Percentiles rank a stretch among this genome's conserved stretches.
These are phyloP conservation scores for Aspergillus unguis DNA, from an alignment of 2,329 filamentous ascomycete genomes.

Conservation along the genomic window DNA sequence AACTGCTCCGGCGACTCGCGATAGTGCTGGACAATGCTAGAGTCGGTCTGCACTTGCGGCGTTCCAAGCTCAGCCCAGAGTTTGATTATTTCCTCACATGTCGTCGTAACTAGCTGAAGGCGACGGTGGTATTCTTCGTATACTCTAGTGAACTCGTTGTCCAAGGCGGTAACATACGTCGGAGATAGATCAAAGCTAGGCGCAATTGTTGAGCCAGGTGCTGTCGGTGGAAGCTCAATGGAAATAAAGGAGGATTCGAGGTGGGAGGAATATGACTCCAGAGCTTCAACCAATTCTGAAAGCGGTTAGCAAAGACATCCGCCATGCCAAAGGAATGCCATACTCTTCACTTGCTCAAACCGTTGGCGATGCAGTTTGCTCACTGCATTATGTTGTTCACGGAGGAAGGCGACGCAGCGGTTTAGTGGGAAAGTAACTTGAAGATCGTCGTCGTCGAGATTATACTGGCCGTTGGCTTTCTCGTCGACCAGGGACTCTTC, in stretches of 20 bases:
- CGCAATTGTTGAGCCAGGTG: constrained; percentile 70
- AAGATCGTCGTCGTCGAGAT: constrained; percentile 64
- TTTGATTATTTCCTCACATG: constrained; percentile 82
- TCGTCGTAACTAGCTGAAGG: constrained; percentile 67
- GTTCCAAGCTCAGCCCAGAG: constrained; percentile 95
- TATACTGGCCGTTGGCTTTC: constrained; percentile 61
- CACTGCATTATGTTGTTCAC: constrained; percentile 80
- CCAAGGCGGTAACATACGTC: constrained; percentile 79
- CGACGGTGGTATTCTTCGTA: constrained; percentile 95
- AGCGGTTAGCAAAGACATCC: constrained; percentile 21
- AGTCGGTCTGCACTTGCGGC: constrained; percentile 88
- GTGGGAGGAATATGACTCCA: constrained; percentile 94
- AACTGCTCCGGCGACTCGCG: constrained; percentile 90
- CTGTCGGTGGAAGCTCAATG: constrained; percentile 79
- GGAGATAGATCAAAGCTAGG: constrained; percentile 90
- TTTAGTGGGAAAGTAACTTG: constrained; percentile 79
- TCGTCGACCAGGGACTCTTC: constrained; percentile 80
- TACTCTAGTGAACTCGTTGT: constrained; percentile 86
- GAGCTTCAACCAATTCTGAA: constrained; percentile 85
- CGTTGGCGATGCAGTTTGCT: constrained; percentile 82
- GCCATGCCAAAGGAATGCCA: constrained; percentile 29
- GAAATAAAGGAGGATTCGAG: constrained; percentile 85
- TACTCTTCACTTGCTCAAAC: constrained; percentile 93
- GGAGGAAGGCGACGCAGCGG: constrained; percentile 72
- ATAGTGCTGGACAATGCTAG: constrained; percentile 80